Conservation (phyloP, 768 basidiomycete genomes). For the Sarcomyxa edulis region DNA sequence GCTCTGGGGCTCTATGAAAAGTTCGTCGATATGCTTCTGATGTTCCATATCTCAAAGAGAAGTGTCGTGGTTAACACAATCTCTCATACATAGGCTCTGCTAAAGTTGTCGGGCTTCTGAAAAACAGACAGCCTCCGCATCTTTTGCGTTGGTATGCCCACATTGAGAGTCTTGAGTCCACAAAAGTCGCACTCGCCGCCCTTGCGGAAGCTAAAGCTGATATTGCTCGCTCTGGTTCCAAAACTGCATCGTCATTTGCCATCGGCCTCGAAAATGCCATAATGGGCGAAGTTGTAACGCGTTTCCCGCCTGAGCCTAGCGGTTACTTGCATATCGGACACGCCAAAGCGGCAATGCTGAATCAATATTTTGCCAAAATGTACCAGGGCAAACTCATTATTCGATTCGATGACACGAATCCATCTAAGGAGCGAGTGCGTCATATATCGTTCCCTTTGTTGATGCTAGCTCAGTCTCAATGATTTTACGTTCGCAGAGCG, state of each 20-base stretch:
- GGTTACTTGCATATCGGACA: constrained; percentile 97
- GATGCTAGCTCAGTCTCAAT: neutral
- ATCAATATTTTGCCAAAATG: constrained; percentile 97
- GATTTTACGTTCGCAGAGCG: constrained; percentile 45
- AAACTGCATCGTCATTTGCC: constrained; percentile 85
- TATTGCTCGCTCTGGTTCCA: constrained; percentile 72
- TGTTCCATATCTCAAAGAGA: neutral
- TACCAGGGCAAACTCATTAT: constrained; percentile 94
- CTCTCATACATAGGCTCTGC: constrained; percentile 53
- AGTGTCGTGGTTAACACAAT: constrained; percentile 3
- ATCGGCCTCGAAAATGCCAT: constrained; percentile 84
- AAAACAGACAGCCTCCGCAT: constrained; percentile 81
- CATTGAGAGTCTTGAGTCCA: constrained; percentile 72
- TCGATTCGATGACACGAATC: constrained; percentile 98
- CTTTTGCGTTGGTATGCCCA: constrained; percentile 79
- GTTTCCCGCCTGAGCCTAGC: constrained; percentile 97
- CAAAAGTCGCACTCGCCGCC: constrained; percentile 57
- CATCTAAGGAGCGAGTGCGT: constrained; percentile 85
- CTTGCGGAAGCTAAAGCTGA: constrained; percentile 66
- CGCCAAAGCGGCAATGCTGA: constrained; percentile 89
- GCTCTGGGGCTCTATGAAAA: constrained; percentile 84
- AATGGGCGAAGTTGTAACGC: constrained; percentile 88
- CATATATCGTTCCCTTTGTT: neutral
- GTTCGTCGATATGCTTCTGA: constrained; percentile 37
- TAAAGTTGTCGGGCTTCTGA: constrained; percentile 77